phyloP scores from a whole-genome alignment of 441 rosid genomes.

The Jatropha multifida region DNA sequence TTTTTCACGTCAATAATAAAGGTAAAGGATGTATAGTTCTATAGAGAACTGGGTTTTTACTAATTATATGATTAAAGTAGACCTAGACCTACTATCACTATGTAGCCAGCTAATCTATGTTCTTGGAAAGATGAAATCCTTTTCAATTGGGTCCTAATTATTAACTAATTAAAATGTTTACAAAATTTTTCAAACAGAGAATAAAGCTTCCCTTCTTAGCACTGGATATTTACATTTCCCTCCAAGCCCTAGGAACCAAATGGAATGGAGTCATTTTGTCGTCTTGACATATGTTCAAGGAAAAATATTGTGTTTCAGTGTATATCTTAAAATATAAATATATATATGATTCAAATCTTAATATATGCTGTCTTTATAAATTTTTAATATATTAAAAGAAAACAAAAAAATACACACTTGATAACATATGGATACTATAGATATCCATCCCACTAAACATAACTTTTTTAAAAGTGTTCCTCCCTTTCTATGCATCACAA shows the following conservation, averaged over 20 bases:
- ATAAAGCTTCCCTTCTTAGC: neutral
- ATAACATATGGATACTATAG: neutral
- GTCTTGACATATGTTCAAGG: too few relatives aligned
- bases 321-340: too few relatives aligned
- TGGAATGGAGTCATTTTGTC: too few relatives aligned
- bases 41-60: neutral
- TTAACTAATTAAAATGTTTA: neutral
- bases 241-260: too few relatives aligned
- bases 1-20: neutral
- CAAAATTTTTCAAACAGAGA: neutral
- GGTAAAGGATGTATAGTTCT: neutral
- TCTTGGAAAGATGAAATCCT: constrained; percentile 2
- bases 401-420: neutral
- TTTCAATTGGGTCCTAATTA: neutral
- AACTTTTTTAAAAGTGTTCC: neutral
- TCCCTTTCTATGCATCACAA: neutral
- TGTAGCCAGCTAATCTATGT: neutral
- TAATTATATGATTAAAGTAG: neutral
- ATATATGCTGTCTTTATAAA: neutral
- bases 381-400: neutral
- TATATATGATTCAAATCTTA: too few relatives aligned
- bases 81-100: neutral
- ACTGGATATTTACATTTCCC: too few relatives aligned
- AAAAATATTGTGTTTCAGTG: too few relatives aligned
- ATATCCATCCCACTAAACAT: neutral